Base-by-base conservation (phyloP, 176 grass and related monocot species). In the Oryza punctata region DNA sequence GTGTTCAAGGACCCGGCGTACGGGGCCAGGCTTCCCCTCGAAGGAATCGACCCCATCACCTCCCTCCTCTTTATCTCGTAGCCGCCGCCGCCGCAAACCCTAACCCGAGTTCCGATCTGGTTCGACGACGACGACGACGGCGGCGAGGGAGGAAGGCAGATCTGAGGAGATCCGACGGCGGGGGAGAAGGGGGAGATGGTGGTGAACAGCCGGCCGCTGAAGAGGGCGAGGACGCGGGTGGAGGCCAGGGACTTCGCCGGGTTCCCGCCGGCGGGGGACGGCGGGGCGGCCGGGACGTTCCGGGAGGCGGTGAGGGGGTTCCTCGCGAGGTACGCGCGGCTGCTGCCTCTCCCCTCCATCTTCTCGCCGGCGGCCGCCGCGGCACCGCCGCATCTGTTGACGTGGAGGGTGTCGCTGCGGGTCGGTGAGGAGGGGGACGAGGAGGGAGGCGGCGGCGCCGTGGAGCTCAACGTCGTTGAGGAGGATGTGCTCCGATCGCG, bases 131-230 rank as follows among this genome's bases (percentile, higher is more conserved):
- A 77, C 50, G 88, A 72, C 77, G 63, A 28, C 63, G 72, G 82
- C 63, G 84, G n/a, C 35, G 74, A 30, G 40, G 23, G 74, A 67
- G 37, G 33, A 29, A 37, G 61, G 46, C 76, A 83, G 70, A 83
- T 83, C 89, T 76, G 86, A 25, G 0, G 63, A 52, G 88, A 94
- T 89, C 92, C 87, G 87, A 81, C 85, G 78, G 86, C 68, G 84
- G 35, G 19, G 12, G 60, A 65, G 14, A 46, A 64, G 61, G 78
- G 3, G 38, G 82, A 85, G 72, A 99, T 99, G 96, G 96, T 99
- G 83, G 96, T 99, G 44, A 99, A 99, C 89, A 89, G 87, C 76
- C 87, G 89, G 77, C 89, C 93, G 82, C 85, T 96, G n/a, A 99
- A 96, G 89, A 90, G 89, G 45, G 96, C 96, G 50, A 95, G 85